Percentiles rank a stretch among this genome's conserved stretches.
These are phyloP conservation scores for Phlebopus sp. DNA, from an alignment of 1,284 basidiomycete species.

Conservation along the genomic window DNA sequence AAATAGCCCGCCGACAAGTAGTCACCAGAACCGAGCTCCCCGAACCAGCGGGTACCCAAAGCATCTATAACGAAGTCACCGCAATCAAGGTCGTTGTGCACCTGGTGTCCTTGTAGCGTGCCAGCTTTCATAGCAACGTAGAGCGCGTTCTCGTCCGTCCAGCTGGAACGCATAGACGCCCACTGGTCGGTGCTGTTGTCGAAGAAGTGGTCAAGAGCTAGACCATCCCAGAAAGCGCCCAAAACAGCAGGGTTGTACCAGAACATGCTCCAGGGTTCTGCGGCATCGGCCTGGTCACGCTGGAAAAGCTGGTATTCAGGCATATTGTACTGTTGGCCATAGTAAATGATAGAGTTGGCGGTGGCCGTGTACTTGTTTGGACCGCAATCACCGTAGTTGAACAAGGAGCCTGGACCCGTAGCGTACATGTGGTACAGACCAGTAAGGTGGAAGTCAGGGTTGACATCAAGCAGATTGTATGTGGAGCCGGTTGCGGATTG, in stretches of 20 bases:
- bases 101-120: slow-evolving; percentile 75
- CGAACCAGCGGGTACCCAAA: slow-evolving; percentile 92
- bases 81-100: slow-evolving; percentile 89
- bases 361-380: slow-evolving; percentile 93
- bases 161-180: slow-evolving; percentile 89
- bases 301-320: slow-evolving; percentile 87
- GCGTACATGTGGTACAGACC: slow-evolving; percentile 91
- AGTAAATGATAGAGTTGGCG: slow-evolving; percentile 75
- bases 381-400: slow-evolving; percentile 92
- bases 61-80: slow-evolving; percentile 97
- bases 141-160: slow-evolving; percentile 84
- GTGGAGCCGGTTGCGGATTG: slow-evolving; percentile 84
- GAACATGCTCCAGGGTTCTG: slow-evolving; percentile 96
- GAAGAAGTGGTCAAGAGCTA: slow-evolving; percentile 83
- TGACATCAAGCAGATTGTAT: slow-evolving; percentile 69
- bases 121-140: slow-evolving; percentile 91
- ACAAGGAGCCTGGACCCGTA: slow-evolving; percentile 81
- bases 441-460: slow-evolving; percentile 73
- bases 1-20: slow-evolving; percentile 79
- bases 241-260: slow-evolving; percentile 87
- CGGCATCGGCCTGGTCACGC: slow-evolving; percentile 85
- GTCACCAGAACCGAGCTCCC: slow-evolving; percentile 89
- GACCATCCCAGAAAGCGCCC: slow-evolving; percentile 91
- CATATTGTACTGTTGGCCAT: slow-evolving; percentile 62
- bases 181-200: slow-evolving; percentile 71